Base-by-base conservation (phyloP, 257 asterid genomes). In the Petunia secreta region DNA sequence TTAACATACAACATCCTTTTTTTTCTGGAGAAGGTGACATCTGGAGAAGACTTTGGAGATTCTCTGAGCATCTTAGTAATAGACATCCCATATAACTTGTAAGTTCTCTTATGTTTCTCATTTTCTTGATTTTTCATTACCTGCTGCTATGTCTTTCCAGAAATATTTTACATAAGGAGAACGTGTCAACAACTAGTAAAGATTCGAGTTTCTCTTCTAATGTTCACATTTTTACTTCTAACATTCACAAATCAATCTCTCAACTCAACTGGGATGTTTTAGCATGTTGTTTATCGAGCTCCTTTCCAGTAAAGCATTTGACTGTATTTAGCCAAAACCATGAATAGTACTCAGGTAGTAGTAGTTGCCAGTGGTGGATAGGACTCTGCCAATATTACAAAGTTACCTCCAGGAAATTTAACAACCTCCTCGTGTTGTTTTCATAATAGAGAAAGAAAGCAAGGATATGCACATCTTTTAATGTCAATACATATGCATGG, bases 401-500 rank as follows among this genome's bases (percentile, higher is more conserved):
- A 63, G 44, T 0, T 10, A 63, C 44, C 46, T 4, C 16, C 4
- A 10, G n/a, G 68, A 37, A 63, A 63, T 4, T 0, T 38, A 4
- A 11, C 4, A 38, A 38, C 16, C n/a, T 48, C 0, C 5, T 64
- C 2, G 2, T 46, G 10, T 46, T 5, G 11, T 71, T 15, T 2
- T 2, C 57, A 52, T 52, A 10, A 52, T 52, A 52, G 0, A 0
- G 57, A 0, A 52, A 50, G 52, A 43, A 9, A 67, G 75, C 6
- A 36, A 67, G 40, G 1, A 46, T 13, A 40, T 75, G 75, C 83
- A 82, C 84, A 80, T 57, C 88, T 89, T 87, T 90, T 84, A 79
- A 86, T 82, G 77, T 75, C 54, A 75, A 82, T 76, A 80, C 81
- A 75, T 68, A 64, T 83, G 89, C 88, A 85, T 86, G 84, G 83